phyloP scores from a whole-genome alignment of 495 filamentous ascomycete genomes.

The Talaromyces nanjingensis region DNA sequence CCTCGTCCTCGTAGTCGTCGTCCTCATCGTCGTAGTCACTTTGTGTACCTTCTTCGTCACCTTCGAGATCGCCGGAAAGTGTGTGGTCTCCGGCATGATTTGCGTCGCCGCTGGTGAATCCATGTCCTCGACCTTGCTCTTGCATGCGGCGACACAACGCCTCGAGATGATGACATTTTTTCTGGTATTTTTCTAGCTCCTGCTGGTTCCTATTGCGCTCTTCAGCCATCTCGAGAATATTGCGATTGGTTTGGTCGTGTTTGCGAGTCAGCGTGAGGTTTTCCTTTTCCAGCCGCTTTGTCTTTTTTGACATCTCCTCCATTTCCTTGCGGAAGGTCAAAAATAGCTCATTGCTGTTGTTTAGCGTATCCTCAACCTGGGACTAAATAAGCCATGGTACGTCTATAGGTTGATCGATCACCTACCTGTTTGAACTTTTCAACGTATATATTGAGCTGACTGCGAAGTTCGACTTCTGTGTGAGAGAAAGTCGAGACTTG shows the following conservation, averaged over 20 bases:
- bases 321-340: constrained; percentile 98
- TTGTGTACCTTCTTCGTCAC: constrained; percentile 65
- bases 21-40: constrained; percentile 66
- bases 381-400: constrained; percentile 14
- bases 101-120: background rate
- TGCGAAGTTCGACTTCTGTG: constrained; percentile 87
- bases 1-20: constrained; percentile 68
- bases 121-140: constrained; percentile 69
- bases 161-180: constrained; percentile 88
- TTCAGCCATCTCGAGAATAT: constrained; percentile 97
- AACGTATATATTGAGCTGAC: constrained; percentile 96
- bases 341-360: constrained; percentile 98
- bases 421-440: constrained; percentile 99
- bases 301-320: constrained; percentile 99
- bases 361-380: constrained; percentile 97
- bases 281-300: constrained; percentile 93
- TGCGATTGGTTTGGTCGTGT: constrained; percentile 86
- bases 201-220: constrained; percentile 77
- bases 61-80: constrained; percentile 51
- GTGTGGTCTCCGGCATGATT: constrained; percentile 28
- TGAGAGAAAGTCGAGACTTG: constrained; percentile 96
- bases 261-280: constrained; percentile 87
- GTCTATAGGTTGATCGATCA: background rate
- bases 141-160: constrained; percentile 92
- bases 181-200: constrained; percentile 72